Evolutionary conservation across 2,329 filamentous ascomycete genomes (phyloP).

Genomic region (Hypoxylon sp.): DNA sequence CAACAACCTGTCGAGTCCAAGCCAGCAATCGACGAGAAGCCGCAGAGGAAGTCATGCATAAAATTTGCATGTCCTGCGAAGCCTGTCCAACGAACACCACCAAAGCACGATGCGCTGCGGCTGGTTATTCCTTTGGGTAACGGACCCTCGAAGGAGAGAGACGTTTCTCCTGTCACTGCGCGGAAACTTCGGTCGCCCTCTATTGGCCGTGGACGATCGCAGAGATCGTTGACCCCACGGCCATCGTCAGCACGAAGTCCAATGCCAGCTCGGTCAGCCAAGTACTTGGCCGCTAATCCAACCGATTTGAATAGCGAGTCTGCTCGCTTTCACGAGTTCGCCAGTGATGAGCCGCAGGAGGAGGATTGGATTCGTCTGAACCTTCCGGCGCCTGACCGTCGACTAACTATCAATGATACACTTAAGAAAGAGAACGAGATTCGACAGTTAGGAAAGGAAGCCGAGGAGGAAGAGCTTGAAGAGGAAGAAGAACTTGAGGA

Average conservation of each 20-base stretch:
- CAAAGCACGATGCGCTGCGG: slow-evolving; percentile 51
- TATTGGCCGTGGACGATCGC: slow-evolving; percentile 46
- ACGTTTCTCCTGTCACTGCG: slow-evolving; percentile 46
- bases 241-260: slow-evolving; percentile 57
- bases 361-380: slow-evolving; percentile 91
- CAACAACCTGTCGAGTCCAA: slow-evolving; percentile 55
- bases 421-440: slow-evolving; percentile 91
- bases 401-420: slow-evolving; percentile 90
- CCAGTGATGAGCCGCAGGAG: slow-evolving; percentile 82
- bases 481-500: slow-evolving; percentile 76
- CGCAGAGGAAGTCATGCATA: slow-evolving; percentile 73
- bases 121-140: slow-evolving; percentile 16
- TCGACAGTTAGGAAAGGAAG: slow-evolving; percentile 87
- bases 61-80: slow-evolving; percentile 81
- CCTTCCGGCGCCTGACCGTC: slow-evolving; percentile 72
- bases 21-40: slow-evolving; percentile 57
- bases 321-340: slow-evolving; percentile 90
- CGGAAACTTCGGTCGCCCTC: slow-evolving; percentile 55
- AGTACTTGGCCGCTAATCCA: slow-evolving; percentile 67
- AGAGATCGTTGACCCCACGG: slow-evolving; percentile 55
- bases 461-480: slow-evolving; percentile 86
- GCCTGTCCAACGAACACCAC: slow-evolving; percentile 60
- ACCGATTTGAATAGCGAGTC: slow-evolving; percentile 68
- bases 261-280: slow-evolving; percentile 58
- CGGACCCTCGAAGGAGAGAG: slow-evolving; percentile 38